Evolutionary conservation across 495 filamentous ascomycete species (phyloP), one percentile per base, ranked within the genome.

Genomic region (Glonium stellatum): DNA sequence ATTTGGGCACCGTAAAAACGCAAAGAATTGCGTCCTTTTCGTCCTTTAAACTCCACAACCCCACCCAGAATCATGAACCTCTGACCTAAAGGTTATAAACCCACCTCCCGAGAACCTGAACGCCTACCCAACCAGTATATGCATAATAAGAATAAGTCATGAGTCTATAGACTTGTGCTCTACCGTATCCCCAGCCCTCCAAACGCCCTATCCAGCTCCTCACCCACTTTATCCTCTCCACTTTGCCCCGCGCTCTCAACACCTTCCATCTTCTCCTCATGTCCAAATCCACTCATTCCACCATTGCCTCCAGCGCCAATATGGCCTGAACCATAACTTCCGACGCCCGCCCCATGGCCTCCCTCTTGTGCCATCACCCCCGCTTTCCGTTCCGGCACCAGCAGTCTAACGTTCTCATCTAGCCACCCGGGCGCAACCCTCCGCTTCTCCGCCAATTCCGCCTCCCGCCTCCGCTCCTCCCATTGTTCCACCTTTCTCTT

Each of bases 401-500:
- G 71, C 56, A 98, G 74, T 66, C 88, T 82, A 70, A 88, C 85
- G 27, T 96, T 89, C 37, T 89, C 87, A 71, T 98, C 93, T 67
- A 98, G 73, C 88, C 92, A 98, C 0, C 93, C 93, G 15, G 93
- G 93, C 42, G 93, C 93, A 36, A 96, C 79, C 19, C 90, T 79
- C 55, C 93, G 73, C 79, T 96, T 96, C 81, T 97, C 93, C 36
- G 89, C 89, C 57, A 98, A 75, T 58, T 97, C 93, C 51, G 87
- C 79, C 52, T 88, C 84, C 47, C 74, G 72, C 59, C 92, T 86
- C 3, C 78, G 76, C 63, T 84, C 81, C 65, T 92, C 86, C 78
- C 93, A 87, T 9, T 79, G 80, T 51, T 73, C 74, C 51, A 97
- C 74, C n/a, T 80, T 78, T 44, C 77, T 74, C 46, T 85, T 80